phyloP scores from a whole-genome alignment of 2,329 filamentous ascomycete genomes.

The Hortaea werneckii region DNA sequence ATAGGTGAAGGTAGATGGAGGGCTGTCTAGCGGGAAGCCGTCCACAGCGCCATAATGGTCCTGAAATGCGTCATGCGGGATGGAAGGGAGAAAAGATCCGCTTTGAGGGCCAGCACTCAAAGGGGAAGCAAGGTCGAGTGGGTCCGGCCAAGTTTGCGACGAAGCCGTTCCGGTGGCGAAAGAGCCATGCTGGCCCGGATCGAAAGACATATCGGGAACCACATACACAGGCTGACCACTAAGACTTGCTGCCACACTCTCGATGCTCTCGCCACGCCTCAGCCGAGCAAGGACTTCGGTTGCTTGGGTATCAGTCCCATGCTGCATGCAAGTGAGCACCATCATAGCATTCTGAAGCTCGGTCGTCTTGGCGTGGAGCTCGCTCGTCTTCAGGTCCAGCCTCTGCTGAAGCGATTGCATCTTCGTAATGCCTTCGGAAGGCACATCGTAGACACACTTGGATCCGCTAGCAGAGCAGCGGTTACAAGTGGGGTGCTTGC shows the following conservation, averaged over 20 bases:
- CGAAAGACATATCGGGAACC: too few relatives aligned
- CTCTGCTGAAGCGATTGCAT: constrained; percentile 12
- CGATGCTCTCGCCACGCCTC: constrained; percentile 12
- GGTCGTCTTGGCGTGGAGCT: constrained; percentile 7
- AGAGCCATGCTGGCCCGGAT: too few relatives aligned
- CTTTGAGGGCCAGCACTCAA: too few relatives aligned
- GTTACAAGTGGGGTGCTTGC: constrained; percentile 11
- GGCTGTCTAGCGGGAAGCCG: too few relatives aligned
- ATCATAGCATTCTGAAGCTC: constrained; percentile 8
- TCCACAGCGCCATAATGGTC: too few relatives aligned
- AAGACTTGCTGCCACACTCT: not conserved
- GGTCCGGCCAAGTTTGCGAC: too few relatives aligned
- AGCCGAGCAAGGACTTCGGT: constrained; percentile 12
- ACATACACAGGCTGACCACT: too few relatives aligned
- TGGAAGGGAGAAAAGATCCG: too few relatives aligned
- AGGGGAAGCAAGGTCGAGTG: too few relatives aligned
- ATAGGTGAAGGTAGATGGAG: too few relatives aligned
- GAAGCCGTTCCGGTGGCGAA: too few relatives aligned
- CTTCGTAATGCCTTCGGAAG: constrained; percentile 13
- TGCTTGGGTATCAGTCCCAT: constrained; percentile 12
- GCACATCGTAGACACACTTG: constrained; percentile 14
- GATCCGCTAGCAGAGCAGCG: constrained; percentile 4
- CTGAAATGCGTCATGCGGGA: too few relatives aligned
- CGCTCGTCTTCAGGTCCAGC: constrained; percentile 5
- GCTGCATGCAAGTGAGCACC: constrained; percentile 10